Evolutionary conservation across 495 filamentous ascomycete species (phyloP).

Genomic region (Beverwykella pulmonaria): DNA sequence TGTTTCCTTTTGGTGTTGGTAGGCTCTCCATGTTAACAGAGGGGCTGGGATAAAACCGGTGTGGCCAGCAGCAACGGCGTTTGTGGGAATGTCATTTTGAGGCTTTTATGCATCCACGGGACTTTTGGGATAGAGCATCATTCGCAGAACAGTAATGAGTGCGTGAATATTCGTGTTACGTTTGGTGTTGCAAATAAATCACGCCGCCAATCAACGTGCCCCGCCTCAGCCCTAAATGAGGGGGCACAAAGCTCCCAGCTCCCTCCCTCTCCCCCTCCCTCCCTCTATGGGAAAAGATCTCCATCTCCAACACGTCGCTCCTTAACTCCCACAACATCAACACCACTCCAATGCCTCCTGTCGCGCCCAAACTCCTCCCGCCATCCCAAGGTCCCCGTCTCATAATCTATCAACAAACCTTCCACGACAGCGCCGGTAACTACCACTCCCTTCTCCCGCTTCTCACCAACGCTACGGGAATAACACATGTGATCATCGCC

Average conservation of each 20-base stretch:
- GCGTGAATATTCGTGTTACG: background rate
- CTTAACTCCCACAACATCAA: background rate
- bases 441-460: constrained; percentile 51
- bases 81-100: background rate
- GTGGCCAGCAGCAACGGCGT: constrained; percentile 3
- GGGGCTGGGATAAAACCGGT: background rate
- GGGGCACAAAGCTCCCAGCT: background rate
- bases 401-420: constrained; percentile 51
- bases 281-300: too few species aligned
- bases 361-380: constrained; percentile 34
- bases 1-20: background rate
- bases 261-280: background rate
- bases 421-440: constrained; percentile 41
- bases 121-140: background rate
- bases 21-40: background rate
- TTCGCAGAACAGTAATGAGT: background rate
- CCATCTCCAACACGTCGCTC: background rate
- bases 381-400: constrained; percentile 40
- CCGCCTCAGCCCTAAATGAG: constrained; percentile 28
- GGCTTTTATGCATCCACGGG: background rate
- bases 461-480: constrained; percentile 47
- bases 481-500: constrained; percentile 54
- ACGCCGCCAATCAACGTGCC: constrained; percentile 11
- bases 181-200: background rate
- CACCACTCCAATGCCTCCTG: constrained; percentile 32